phyloP scores from a whole-genome alignment of 2,329 filamentous ascomycete genomes.

The Erysiphe neolycopersici region DNA sequence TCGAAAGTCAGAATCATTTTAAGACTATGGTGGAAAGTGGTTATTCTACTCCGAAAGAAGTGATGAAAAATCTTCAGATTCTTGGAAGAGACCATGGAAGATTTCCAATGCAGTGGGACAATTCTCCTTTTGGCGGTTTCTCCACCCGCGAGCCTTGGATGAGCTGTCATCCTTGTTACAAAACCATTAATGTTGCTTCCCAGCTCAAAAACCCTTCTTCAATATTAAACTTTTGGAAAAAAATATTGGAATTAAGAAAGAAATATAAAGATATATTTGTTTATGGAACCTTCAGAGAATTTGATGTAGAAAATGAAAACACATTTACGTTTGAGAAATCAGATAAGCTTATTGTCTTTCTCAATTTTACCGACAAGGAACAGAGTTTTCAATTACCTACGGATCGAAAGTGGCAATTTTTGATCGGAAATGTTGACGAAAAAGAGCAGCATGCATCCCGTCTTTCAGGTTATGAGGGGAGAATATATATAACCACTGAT shows the following conservation, averaged over 20 bases:
- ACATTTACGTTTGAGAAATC: constrained; percentile 21
- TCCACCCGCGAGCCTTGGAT: constrained; percentile 14
- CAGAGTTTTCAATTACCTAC: constrained; percentile 7
- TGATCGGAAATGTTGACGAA: constrained; percentile 6
- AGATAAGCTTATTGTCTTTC: constrained; percentile 16
- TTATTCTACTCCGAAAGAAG: constrained; percentile 17
- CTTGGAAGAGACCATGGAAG: constrained; percentile 42
- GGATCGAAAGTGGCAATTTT: constrained; percentile 9
- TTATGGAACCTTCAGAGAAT: constrained; percentile 28
- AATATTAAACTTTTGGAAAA: constrained; percentile 11
- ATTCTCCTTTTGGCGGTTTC: constrained; percentile 32
- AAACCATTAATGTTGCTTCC: constrained; percentile 26
- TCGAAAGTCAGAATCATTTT: constrained; percentile 24
- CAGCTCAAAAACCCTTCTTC: constrained; percentile 16
- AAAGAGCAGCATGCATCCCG: constrained; percentile 4
- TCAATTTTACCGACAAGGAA: constrained; percentile 20
- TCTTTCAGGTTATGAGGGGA: constrained; percentile 13
- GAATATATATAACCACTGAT: constrained; percentile 9
- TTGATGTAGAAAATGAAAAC: constrained; percentile 20
- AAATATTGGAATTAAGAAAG: constrained; percentile 10
- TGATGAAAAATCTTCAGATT: constrained; percentile 25
- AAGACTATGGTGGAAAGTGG: constrained; percentile 17
- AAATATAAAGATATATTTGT: constrained; percentile 33
- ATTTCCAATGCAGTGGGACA: constrained; percentile 43
- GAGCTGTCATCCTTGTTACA: constrained; percentile 1